Conservation (phyloP, 2,329 filamentous ascomycete genomes). For the Raffaelea albimanens region DNA sequence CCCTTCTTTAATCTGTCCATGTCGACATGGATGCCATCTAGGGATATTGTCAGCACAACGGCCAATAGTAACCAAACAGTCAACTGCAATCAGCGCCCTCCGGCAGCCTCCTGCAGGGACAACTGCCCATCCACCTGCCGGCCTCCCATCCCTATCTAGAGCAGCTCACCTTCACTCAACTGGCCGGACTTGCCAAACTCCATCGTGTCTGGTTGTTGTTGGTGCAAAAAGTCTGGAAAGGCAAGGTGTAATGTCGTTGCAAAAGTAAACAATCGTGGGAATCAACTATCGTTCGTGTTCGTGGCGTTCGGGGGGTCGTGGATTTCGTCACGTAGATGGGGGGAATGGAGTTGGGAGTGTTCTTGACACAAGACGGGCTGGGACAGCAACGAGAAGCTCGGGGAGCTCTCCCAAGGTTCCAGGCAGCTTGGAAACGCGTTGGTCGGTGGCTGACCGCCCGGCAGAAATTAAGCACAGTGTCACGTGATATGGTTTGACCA, state of each 20-base stretch:
- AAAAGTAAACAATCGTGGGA: too few species aligned
- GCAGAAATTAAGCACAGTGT: slow-evolving; percentile 1
- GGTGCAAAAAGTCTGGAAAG: too few species aligned
- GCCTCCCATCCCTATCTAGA: slow-evolving; percentile 16
- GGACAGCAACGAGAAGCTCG: too few species aligned
- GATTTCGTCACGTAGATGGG: slow-evolving; percentile 8
- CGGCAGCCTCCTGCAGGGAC: too few species aligned
- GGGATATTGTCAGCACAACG: neutral
- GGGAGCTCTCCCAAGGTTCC: slow-evolving; percentile 2
- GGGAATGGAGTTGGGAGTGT: slow-evolving; percentile 6
- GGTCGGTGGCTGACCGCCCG: slow-evolving; percentile 9
- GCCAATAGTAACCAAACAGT: neutral
- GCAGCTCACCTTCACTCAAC: slow-evolving; percentile 54
- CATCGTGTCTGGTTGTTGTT: slow-evolving; percentile 43
- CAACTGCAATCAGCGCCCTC: neutral
- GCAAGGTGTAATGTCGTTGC: too few species aligned
- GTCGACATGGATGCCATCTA: slow-evolving; percentile 98
- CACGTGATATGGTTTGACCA: slow-evolving; percentile 10
- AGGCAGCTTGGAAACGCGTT: slow-evolving; percentile 14
- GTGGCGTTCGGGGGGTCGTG: neutral
- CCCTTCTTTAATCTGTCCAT: slow-evolving; percentile 99
- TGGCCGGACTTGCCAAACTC: slow-evolving; percentile 54
- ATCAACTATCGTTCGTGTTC: too few species aligned
- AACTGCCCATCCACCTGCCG: neutral
- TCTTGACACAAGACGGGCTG: neutral